Base-by-base conservation (phyloP, 352 stramenopile genomes). In the Globisporangium abappressorium region DNA sequence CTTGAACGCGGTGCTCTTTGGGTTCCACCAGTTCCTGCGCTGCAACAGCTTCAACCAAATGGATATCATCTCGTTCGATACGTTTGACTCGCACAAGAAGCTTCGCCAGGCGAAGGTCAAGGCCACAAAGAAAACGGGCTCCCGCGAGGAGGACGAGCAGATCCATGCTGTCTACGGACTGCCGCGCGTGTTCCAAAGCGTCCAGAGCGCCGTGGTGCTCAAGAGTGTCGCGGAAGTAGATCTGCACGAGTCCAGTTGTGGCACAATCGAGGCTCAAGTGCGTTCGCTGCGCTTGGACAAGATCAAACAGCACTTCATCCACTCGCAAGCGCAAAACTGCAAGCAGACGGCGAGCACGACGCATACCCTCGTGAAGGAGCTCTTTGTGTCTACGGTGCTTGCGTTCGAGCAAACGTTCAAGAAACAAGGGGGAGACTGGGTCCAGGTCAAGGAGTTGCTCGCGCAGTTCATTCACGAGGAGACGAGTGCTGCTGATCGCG, bases 11-110 rank as follows among this genome's bases (percentile, higher is more conserved):
- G 73, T 92, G 7, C 66, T 95, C 28, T 90, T 85, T 65, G 79
- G 77, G 0, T 95, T 95, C 67, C 87, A 95, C 69, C 70, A 83
- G 53, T 91, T 89, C 58, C 70, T 96, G 69, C 83, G 87, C 24
- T 81, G 78, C 69, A 95, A 92, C 54, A 91, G 77, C 62, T 93
- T 94, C 58, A 93, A 93, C 66, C 62, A 85, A 8, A 74, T 91
- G 56, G 86, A 96, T 41, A 56, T 77, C n/a, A 77, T 94, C 30
- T 88, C 83, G 22, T 70, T 90, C 8, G 83, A 91, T 57, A 80
- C 90, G 54, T 94, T 90, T 56, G 83, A 93, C 46, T 90, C 83
- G 30, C 74, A 87, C 65, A 78, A 76, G 49, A 92, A 89, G 62
- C 70, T 89, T 8, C 81, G 73, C 1, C 78, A 82, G 62, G 47